phyloP scores from a whole-genome alignment of 371 early-diverging fungal species.

The Mortierella sp. region DNA sequence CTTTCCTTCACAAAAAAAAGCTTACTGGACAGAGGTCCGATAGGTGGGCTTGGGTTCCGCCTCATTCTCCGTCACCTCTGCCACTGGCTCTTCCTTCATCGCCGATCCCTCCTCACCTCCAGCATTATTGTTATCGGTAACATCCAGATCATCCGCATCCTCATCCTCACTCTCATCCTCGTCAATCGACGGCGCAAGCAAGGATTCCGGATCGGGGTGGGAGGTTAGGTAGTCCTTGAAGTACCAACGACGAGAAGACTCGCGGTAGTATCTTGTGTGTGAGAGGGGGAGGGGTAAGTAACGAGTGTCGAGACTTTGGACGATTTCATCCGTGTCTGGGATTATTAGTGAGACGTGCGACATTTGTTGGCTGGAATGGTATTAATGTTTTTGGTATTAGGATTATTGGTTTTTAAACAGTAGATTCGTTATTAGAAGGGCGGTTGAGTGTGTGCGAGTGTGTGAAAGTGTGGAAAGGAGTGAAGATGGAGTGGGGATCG shows the following conservation, averaged over 20 bases:
- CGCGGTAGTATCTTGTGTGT: neutral
- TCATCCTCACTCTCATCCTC: neutral
- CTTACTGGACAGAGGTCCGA: neutral
- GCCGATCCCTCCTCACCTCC: neutral
- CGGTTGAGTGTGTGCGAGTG: neutral
- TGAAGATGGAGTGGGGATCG: neutral
- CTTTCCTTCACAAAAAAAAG: neutral
- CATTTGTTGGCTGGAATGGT: neutral
- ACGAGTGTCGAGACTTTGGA: neutral
- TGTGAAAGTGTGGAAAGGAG: neutral
- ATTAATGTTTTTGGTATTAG: neutral
- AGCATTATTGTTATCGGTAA: neutral
- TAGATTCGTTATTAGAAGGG: neutral
- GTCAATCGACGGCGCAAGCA: neutral
- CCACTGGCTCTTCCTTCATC: neutral
- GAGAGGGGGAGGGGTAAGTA: neutral
- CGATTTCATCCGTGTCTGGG: neutral
- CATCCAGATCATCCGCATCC: neutral
- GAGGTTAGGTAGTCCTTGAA: slow-evolving; percentile 5
- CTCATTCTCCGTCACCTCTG: neutral
- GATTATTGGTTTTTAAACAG: neutral
- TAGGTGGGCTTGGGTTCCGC: neutral
- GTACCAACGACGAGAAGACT: neutral
- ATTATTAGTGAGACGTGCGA: neutral
- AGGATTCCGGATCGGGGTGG: neutral